phyloP scores from a whole-genome alignment of 1,284 basidiomycete genomes.

The Abortiporus biennis region DNA sequence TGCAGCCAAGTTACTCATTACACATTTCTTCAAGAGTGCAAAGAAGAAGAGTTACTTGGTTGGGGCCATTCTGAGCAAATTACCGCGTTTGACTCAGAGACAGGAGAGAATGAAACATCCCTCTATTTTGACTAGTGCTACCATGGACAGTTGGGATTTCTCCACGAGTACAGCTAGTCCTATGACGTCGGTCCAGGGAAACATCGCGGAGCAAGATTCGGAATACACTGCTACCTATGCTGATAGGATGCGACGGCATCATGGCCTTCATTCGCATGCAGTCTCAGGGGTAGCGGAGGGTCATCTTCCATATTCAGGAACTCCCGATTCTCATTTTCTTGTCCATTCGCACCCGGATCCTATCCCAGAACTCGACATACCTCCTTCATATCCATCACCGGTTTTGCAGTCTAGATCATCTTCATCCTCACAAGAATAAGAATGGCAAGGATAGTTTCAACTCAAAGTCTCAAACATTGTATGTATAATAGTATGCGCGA shows the following conservation, averaged over 20 bases:
- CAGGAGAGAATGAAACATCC: conserved; percentile 57
- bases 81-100: conserved; percentile 64
- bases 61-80: conserved; percentile 59
- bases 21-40: conserved; percentile 76
- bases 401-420: no score
- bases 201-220: not conserved
- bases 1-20: conserved; percentile 71
- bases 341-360: conserved; percentile 1
- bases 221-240: conserved; percentile 12
- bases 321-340: no score
- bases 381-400: not conserved
- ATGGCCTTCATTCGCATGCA: conserved; percentile 6
- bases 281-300: conserved; percentile 8
- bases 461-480: not conserved
- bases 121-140: conserved; percentile 34
- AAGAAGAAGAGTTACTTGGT: conserved; percentile 76
- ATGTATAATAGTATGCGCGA: conserved; percentile 5
- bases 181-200: conserved; percentile 19
- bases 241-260: conserved; percentile 5
- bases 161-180: conserved; percentile 22
- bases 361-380: not conserved
- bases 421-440: not conserved
- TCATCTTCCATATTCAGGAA: no score
- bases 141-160: conserved; percentile 68
- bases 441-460: not conserved